Conservation (phyloP, 1,139 yeast genomes). For the Saccharomyces hybrid region DNA sequence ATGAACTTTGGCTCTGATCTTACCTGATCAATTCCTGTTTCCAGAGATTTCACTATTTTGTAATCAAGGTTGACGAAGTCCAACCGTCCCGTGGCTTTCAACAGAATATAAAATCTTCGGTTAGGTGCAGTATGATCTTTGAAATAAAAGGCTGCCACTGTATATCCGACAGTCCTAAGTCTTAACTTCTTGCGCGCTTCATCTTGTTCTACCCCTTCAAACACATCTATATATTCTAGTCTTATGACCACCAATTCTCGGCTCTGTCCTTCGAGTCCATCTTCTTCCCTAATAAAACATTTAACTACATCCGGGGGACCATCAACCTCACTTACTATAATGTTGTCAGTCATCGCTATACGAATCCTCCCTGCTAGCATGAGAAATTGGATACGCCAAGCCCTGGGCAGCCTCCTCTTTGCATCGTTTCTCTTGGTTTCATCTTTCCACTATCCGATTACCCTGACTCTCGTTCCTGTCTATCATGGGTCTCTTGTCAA, state of each 20-base stretch:
- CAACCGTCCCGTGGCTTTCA: neutral
- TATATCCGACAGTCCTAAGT: neutral
- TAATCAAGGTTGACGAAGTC: neutral
- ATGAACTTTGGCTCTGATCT: neutral
- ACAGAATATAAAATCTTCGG: neutral
- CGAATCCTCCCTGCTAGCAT: neutral
- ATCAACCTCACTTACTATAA: neutral
- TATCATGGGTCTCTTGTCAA: neutral
- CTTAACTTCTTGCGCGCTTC: neutral
- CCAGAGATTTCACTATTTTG: neutral
- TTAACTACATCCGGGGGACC: neutral
- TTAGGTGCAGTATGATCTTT: neutral
- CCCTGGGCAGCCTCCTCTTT: neutral
- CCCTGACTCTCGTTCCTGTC: constrained; percentile 1
- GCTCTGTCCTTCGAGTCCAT: neutral
- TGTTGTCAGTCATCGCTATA: neutral
- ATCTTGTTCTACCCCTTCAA: neutral
- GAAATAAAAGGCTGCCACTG: neutral
- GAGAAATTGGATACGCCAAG: neutral
- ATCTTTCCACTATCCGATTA: neutral
- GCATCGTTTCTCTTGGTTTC: neutral
- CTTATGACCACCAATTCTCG: neutral
- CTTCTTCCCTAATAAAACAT: neutral
- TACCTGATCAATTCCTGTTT: neutral
- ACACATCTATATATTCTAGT: neutral